Evolutionary conservation across 1,284 basidiomycete genomes (phyloP).

Genomic region (Naganishia albida): DNA sequence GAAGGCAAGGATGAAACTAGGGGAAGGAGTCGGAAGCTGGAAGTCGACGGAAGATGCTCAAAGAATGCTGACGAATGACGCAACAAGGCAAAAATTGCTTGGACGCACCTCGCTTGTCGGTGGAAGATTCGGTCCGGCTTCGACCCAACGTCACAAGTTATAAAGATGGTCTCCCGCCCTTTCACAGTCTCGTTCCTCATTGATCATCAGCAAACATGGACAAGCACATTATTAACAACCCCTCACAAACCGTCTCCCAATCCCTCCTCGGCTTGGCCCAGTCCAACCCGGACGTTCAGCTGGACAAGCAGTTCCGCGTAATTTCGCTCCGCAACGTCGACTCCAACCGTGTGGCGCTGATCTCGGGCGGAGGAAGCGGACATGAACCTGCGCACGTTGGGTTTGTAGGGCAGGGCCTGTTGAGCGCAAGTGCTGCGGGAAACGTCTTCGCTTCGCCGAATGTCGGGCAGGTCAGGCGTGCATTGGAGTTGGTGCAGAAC

Average conservation of each 20-base stretch:
- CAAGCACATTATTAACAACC: slow-evolving; percentile 73
- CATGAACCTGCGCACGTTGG: slow-evolving; percentile 86
- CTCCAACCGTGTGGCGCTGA: slow-evolving; percentile 62
- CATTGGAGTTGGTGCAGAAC: slow-evolving; percentile 66
- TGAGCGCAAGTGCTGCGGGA: slow-evolving; percentile 82
- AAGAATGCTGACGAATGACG: neutral
- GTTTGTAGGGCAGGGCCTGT: slow-evolving; percentile 75
- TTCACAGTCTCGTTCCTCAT: neutral
- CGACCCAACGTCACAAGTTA: slow-evolving; percentile 1
- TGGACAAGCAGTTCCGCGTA: slow-evolving; percentile 58
- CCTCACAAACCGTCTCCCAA: slow-evolving; percentile 70
- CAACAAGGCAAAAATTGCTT: neutral
- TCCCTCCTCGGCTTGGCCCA: slow-evolving; percentile 70
- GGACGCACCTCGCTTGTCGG: slow-evolving; percentile 2
- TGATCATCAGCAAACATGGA: slow-evolving; percentile 16
- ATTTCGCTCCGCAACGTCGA: slow-evolving; percentile 14
- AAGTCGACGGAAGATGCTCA: slow-evolving; percentile 1
- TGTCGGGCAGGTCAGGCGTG: slow-evolving; percentile 74
- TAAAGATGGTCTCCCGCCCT: neutral
- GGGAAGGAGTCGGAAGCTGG: neutral
- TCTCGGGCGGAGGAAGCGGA: slow-evolving; percentile 87
- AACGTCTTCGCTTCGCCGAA: slow-evolving; percentile 87
- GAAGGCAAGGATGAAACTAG: too few species aligned
- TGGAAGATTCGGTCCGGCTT: slow-evolving; percentile 8
- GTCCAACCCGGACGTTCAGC: slow-evolving; percentile 65